These are phyloP conservation scores for maize (Zea mays) DNA, from an alignment of 176 grass and related monocot genomes.

Conservation along the genomic window DNA sequence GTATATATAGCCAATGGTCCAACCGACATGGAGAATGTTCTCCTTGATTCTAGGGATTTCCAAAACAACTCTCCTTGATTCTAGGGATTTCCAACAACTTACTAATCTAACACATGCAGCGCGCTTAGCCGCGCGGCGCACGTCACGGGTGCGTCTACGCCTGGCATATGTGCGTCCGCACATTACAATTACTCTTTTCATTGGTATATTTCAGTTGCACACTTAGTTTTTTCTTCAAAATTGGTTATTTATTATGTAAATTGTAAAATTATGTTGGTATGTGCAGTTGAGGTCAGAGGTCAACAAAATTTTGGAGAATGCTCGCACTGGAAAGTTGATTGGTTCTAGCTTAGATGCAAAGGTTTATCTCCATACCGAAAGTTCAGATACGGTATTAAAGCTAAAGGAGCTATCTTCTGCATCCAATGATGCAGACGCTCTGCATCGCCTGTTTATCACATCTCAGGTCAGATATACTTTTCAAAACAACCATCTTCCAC, in stretches of 20 bases:
- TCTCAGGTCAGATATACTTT: constrained; percentile 59
- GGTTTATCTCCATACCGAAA: constrained; percentile 65
- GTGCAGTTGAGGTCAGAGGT: constrained; percentile 93
- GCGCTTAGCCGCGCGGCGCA: no score
- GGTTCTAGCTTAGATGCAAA: constrained; percentile 95
- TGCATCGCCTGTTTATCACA: constrained; percentile 89
- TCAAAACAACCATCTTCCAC: constrained; percentile 2
- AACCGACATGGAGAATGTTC: no score
- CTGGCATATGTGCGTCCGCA: no score
- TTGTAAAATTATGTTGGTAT: constrained; percentile 20
- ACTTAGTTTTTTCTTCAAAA: constrained; percentile 23
- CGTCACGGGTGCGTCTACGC: no score
- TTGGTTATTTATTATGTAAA: constrained; percentile 20
- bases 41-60: no score
- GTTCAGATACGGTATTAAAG: constrained; percentile 50
- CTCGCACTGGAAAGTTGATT: constrained; percentile 84
- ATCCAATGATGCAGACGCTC: constrained; percentile 80
- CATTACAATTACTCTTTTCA: not conserved
- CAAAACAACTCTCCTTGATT: no score
- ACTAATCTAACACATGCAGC: no score
- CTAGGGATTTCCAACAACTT: no score
- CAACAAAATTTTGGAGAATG: constrained; percentile 97
- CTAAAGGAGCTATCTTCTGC: constrained; percentile 66
- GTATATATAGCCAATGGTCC: no score
- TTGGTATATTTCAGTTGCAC: not conserved